Base-by-base conservation (phyloP, 2,329 filamentous ascomycete genomes). In the Sporothrix variecibatus region DNA sequence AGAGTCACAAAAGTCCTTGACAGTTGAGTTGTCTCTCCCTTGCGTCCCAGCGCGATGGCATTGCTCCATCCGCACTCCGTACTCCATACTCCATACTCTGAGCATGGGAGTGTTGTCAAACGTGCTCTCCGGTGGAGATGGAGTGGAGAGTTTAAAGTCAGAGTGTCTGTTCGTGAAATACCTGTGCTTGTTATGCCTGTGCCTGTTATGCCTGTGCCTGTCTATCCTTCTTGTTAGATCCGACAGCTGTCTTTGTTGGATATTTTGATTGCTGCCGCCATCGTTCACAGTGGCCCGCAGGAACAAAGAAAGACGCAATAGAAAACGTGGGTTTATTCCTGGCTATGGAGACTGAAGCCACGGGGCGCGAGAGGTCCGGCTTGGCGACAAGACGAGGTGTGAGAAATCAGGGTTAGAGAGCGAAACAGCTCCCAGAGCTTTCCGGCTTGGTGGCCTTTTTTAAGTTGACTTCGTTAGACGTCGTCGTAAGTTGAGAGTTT, bases 321-420 rank as follows among this genome's bases (percentile, higher is more conserved):
- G 7, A 28, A 17, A 40, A 23, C 46, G 11, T 51, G 68, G 34
- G 34, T 60, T 26, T 38, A 31, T 43, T 40, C 53, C 38, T 60
- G 53, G 17, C 51, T 26, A 26, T 58, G 51, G n/a, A 12, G 34
- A 34, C 34, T 3, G 7, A 46, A 23, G 38, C 70, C 38, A 51
- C 70, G 70, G 70, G 28, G 46, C 26, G 11, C 9, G 4, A 38
- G 43, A 49, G 28, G 56, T 65, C 73, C 68, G 68, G 73, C 73
- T 72, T 72, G 73, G 46, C 58, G 40, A 65, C 38, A 49, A 43
- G 15, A 28, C 3, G 65, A 58, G 43, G n/a, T 60, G 31, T 31
- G 17, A 53, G 43, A 43, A 26, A 38, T n/a, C 58, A 64, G 70
- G 70, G 56, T 28, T n/a, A 9, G 5, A 51, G 28, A 2, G 9